Conservation (phyloP, 2,329 filamentous ascomycete genomes). For the Ascochyta viciae-villosae region DNA sequence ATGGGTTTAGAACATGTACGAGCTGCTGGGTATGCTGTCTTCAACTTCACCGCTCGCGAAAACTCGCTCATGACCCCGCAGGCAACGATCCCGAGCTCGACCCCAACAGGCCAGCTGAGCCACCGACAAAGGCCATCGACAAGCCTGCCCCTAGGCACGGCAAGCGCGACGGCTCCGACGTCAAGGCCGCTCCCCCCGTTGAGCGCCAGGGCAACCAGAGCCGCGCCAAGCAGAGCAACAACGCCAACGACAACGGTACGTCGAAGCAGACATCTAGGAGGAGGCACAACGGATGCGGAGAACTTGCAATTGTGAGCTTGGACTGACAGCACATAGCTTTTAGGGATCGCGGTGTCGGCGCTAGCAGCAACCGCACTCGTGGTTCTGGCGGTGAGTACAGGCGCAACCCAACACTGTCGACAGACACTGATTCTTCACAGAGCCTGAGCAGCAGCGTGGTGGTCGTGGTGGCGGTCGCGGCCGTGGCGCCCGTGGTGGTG, state of each 20-base stretch:
- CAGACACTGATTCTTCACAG: constrained; percentile 23
- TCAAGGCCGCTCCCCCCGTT: constrained; percentile 57
- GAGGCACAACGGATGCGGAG: neutral
- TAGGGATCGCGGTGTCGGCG: constrained; percentile 85
- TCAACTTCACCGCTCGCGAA: constrained; percentile 14
- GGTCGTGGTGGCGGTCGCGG: constrained; percentile 52
- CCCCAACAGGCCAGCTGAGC: constrained; percentile 75
- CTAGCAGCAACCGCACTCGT: constrained; percentile 81
- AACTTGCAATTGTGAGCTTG: neutral
- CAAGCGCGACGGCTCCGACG: constrained; percentile 86
- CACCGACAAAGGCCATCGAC: constrained; percentile 87
- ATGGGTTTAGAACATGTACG: constrained; percentile 83
- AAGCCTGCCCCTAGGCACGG: constrained; percentile 77
- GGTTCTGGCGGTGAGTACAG: constrained; percentile 43
- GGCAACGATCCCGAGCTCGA: constrained; percentile 75
- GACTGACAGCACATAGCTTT: constrained; percentile 67
- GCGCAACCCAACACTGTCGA: neutral
- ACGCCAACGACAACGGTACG: constrained; percentile 88
- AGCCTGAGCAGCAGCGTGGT: constrained; percentile 35
- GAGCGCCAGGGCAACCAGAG: constrained; percentile 42
- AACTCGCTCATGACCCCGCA: constrained; percentile 48
- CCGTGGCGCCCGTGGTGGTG: constrained; percentile 56
- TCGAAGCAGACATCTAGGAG: constrained; percentile 37
- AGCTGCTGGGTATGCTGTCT: constrained; percentile 84
- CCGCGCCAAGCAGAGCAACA: constrained; percentile 57